Percentiles rank a stretch among this genome's conserved stretches.
These are phyloP conservation scores for Metschnikowia lachancei DNA, from an alignment of 805 yeast species.

Conservation along the genomic window DNA sequence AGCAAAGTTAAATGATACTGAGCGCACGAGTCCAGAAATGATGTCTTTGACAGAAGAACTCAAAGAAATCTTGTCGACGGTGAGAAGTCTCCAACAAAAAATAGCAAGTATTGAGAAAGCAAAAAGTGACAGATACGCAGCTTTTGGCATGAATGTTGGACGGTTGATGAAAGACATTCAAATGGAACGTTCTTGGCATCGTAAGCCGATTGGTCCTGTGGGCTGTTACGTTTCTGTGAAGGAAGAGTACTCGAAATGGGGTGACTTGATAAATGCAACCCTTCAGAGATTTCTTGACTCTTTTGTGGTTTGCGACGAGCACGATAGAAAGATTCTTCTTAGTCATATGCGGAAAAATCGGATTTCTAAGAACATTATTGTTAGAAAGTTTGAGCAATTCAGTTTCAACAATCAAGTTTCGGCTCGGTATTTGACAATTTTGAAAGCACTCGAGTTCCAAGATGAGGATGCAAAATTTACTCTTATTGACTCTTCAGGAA, in stretches of 20 bases:
- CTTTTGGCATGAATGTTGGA: slow-evolving; percentile 51
- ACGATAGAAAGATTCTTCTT: slow-evolving; percentile 48
- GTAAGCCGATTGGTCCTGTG: slow-evolving; percentile 75
- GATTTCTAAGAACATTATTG: slow-evolving; percentile 42
- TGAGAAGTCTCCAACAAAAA: slow-evolving; percentile 7
- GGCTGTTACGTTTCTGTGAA: slow-evolving; percentile 62
- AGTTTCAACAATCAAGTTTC: slow-evolving; percentile 36
- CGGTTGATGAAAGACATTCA: slow-evolving; percentile 40
- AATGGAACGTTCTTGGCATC: slow-evolving; percentile 30
- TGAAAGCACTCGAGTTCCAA: slow-evolving; percentile 59
- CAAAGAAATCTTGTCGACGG: slow-evolving; percentile 8
- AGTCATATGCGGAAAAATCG: slow-evolving; percentile 35
- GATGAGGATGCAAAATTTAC: slow-evolving; percentile 56
- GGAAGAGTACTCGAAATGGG: slow-evolving; percentile 53
- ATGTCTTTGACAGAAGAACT: slow-evolving; percentile 12
- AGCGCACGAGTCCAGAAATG: slow-evolving; percentile 12
- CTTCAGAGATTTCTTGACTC: slow-evolving; percentile 52
- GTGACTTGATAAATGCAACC: slow-evolving; percentile 54
- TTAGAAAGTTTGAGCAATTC: slow-evolving; percentile 57
- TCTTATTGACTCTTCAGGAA: slow-evolving; percentile 58
- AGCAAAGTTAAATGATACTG: slow-evolving; percentile 3
- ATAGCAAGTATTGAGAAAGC: slow-evolving; percentile 12
- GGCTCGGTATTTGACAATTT: slow-evolving; percentile 36
- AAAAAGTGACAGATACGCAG: slow-evolving; percentile 37
- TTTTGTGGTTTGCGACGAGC: slow-evolving; percentile 63